These are phyloP conservation scores for Coemansia brasiliensis DNA, from an alignment of 192 early-diverging fungal species.

Conservation along the genomic window DNA sequence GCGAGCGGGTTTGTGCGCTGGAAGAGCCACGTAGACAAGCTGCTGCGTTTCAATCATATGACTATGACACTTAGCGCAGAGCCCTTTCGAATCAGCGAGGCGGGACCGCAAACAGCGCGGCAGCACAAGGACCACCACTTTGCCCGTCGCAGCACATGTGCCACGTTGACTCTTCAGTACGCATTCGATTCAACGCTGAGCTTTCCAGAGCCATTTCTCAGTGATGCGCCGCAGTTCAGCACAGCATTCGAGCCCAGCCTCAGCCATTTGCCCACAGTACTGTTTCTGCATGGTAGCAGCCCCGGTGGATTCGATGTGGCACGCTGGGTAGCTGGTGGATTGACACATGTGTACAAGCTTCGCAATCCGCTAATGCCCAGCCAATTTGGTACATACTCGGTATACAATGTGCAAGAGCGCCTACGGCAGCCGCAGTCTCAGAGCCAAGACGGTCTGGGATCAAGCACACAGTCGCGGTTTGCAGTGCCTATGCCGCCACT, in stretches of 20 bases:
- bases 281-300: slow-evolving; percentile 46
- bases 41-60: slow-evolving; percentile 56
- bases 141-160: slow-evolving; percentile 8
- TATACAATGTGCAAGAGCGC: slow-evolving; percentile 40
- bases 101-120: slow-evolving; percentile 17
- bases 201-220: slow-evolving; percentile 51
- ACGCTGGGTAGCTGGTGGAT: slow-evolving; percentile 54
- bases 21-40: slow-evolving; percentile 51
- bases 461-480: slow-evolving; percentile 13
- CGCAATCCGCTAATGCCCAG: slow-evolving; percentile 52
- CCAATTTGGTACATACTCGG: slow-evolving; percentile 43
- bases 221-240: slow-evolving; percentile 47
- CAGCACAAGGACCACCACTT: slow-evolving; percentile 15
- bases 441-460: background rate
- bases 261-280: slow-evolving; percentile 46
- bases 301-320: slow-evolving; percentile 57
- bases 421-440: background rate
- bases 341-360: slow-evolving; percentile 44
- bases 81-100: slow-evolving; percentile 27
- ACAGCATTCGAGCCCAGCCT: slow-evolving; percentile 55
- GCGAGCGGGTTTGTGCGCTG: slow-evolving; percentile 49
- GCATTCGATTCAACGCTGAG: slow-evolving; percentile 49
- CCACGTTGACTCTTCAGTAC: slow-evolving; percentile 53
- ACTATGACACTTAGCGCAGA: slow-evolving; percentile 52
- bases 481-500: slow-evolving; percentile 31